Evolutionary conservation across 192 early-diverging fungal species (phyloP), one percentile per base, ranked within the genome.

Genomic region (Coemansia sp.): DNA sequence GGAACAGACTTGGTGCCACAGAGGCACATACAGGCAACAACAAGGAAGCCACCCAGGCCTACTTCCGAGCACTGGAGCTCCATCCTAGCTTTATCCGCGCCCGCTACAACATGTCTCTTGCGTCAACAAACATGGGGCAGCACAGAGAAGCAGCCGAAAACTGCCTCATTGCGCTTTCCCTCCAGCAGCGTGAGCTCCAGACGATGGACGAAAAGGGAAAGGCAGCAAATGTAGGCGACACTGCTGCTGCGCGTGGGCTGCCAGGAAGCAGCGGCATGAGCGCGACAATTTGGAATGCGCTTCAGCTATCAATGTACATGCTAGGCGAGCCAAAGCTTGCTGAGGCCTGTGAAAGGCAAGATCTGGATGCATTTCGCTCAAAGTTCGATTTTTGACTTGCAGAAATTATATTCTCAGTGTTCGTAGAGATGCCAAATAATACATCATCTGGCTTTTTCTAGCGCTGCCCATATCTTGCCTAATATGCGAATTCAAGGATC

Each of bases 1-100:
- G 94, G 94, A 98, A 98, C 85, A 94, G 94, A 67, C 86, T 98
- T 32, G 98, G 98, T 8, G 98, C 98, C 5, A 99, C 96, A 1
- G 85, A 95, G 45, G 98, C 96, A 20, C 98, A 99, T 70, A 86
- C 90, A 13, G 86, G 86, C n/a, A 81, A 91, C 50, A 86, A 90
- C 19, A 61, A 77, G 20, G 85, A 87, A 14, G 95, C 96, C 9
- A 92, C 97, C 7, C 92, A 95, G 11, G 96, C 97, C 32, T 99
- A 99, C 71, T 95, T 91, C 65, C 87, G 91, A 16, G 98, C 96
- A 2, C 86, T 99, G 42, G 88, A 95, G 70, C 90, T 99, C 69
- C 96, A 98, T 59, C 98, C 98, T 16, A 88, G 88, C 17, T 99
- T 91, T 85, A 90, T 99, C 48, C 90, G 98, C 32, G 98, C 95